Conservation (phyloP, 129 eudicot genomes). For the Erigeron canadensis region DNA sequence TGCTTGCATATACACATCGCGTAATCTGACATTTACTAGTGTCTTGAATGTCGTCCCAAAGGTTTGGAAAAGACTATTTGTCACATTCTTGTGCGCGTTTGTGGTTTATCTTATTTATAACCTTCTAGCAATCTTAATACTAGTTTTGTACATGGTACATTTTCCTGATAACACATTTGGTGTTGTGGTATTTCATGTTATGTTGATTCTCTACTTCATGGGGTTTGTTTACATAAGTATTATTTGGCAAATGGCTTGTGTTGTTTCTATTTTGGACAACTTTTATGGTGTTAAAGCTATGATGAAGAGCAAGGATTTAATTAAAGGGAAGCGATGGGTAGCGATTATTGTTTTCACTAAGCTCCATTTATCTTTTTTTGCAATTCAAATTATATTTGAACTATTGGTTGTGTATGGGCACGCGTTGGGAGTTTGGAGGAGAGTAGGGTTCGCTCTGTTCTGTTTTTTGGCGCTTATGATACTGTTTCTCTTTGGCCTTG, state of each 20-base stretch:
- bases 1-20: conserved; percentile 44
- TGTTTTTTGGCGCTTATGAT: conserved; percentile 25
- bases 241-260: conserved; percentile 73
- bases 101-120: conserved; percentile 43
- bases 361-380: conserved; percentile 24
- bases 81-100: conserved; percentile 56
- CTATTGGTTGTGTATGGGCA: conserved; percentile 23
- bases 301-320: conserved; percentile 51
- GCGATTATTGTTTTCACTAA: conserved; percentile 32
- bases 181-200: neutral
- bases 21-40: conserved; percentile 13
- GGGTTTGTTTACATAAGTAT: conserved; percentile 54
- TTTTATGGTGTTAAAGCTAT: conserved; percentile 52
- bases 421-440: conserved; percentile 20
- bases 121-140: conserved; percentile 2
- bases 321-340: conserved; percentile 51
- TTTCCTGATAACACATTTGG: conserved; percentile 9
- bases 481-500: conserved; percentile 33
- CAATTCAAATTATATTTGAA: conserved; percentile 28
- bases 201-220: conserved; percentile 28
- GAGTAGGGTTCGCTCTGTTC: conserved; percentile 23
- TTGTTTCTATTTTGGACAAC: conserved; percentile 61
- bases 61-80: conserved; percentile 62
- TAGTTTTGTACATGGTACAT: conserved; percentile 13
- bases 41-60: conserved; percentile 44